Evolutionary conservation across 148 eudicot species (phyloP).

Genomic region (Fallopia convolvulus): DNA sequence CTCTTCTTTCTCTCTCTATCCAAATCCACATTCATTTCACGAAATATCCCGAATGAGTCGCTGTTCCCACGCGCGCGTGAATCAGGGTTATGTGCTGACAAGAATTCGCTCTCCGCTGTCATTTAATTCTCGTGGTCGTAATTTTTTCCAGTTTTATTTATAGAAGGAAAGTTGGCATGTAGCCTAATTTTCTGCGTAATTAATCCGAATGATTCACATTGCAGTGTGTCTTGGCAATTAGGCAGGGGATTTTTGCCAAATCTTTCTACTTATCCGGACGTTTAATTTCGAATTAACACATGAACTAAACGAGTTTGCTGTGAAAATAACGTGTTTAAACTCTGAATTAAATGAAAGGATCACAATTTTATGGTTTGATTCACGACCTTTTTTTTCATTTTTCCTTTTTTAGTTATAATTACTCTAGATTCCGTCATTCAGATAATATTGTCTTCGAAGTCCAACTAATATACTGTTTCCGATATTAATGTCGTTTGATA

Average conservation of each 20-base stretch:
- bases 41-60: background rate
- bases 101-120: background rate
- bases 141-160: background rate
- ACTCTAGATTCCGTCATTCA: too few species aligned
- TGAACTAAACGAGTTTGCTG: slow-evolving; percentile 1
- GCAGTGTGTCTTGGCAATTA: background rate
- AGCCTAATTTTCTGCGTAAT: background rate
- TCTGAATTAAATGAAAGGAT: background rate
- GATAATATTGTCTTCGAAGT: too few species aligned
- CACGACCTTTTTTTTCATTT: background rate
- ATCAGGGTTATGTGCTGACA: background rate
- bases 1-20: background rate
- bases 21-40: background rate
- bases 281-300: background rate
- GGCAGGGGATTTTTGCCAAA: background rate
- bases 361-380: background rate
- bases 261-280: background rate
- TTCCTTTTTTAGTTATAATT: background rate
- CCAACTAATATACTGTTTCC: too few species aligned
- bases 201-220: background rate
- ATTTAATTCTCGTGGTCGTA: background rate
- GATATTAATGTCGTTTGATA: too few species aligned
- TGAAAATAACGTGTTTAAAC: background rate
- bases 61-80: background rate
- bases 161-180: background rate